Conservation (phyloP, 768 basidiomycete species). For the button mushroom (Agaricus bisporus) region DNA sequence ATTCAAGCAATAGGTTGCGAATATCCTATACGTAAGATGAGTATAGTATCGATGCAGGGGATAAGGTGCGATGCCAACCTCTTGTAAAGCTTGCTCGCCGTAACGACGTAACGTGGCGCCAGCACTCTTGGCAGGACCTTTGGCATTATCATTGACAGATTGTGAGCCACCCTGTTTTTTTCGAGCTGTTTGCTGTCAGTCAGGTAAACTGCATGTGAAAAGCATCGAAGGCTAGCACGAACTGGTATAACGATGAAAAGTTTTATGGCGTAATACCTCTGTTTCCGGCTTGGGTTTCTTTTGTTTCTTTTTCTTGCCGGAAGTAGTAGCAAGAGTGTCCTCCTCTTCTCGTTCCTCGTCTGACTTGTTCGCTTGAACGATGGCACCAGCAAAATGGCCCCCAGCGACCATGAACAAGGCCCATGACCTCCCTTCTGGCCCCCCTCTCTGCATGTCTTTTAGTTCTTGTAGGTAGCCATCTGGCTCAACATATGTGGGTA, state of each 20-base stretch:
- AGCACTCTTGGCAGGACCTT: constrained; percentile 89
- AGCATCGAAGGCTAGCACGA: constrained; percentile 23
- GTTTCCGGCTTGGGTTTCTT: constrained; percentile 70
- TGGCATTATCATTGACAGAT: constrained; percentile 85
- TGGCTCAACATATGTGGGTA: constrained; percentile 42
- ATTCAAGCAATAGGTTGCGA: constrained; percentile 71
- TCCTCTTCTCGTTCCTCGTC: constrained; percentile 37
- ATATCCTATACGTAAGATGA: constrained; percentile 61
- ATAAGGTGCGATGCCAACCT: constrained; percentile 44
- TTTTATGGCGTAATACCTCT: constrained; percentile 85
- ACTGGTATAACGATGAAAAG: constrained; percentile 99
- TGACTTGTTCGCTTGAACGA: constrained; percentile 63
- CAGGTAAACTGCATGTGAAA: background rate
- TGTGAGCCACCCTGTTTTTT: constrained; percentile 97
- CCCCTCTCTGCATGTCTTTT: constrained; percentile 52
- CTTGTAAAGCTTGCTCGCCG: constrained; percentile 88
- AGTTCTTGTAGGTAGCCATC: constrained; percentile 54
- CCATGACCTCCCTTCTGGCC: constrained; percentile 67
- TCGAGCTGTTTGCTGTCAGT: constrained; percentile 55
- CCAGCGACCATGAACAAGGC: constrained; percentile 96
- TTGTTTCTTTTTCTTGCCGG: constrained; percentile 45
- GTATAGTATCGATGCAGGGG: background rate
- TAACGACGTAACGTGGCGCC: constrained; percentile 92
- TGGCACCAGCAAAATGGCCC: constrained; percentile 94
- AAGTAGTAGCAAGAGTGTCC: constrained; percentile 31